phyloP scores from a whole-genome alignment of 331 rosid genomes.

The Quercus lobata region DNA sequence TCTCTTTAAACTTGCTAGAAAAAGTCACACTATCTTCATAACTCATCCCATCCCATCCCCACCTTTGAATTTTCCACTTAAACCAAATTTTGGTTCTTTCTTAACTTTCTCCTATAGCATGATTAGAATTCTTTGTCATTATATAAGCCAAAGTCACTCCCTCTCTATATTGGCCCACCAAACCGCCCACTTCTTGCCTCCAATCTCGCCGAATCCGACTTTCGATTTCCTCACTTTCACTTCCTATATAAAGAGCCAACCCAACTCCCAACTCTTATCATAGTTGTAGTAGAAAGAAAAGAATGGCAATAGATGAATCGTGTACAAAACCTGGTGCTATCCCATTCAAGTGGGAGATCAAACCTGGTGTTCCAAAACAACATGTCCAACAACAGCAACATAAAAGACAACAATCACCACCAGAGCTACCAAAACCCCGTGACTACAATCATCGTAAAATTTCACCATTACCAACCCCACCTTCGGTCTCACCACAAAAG shows the following conservation, averaged over 20 bases:
- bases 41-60: no score
- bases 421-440: neutral
- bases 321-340: slow-evolving; percentile 70
- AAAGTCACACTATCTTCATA: no score
- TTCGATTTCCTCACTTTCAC: neutral
- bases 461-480: no score
- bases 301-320: slow-evolving; percentile 52
- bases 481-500: slow-evolving; percentile 8
- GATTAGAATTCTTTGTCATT: neutral
- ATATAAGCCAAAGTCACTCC: slow-evolving; percentile 8
- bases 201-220: slow-evolving; percentile 53
- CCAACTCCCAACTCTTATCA: no score
- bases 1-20: no score
- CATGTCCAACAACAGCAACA: slow-evolving; percentile 16
- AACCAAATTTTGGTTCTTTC: neutral
- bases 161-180: slow-evolving; percentile 5
- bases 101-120: neutral
- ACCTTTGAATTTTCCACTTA: neutral
- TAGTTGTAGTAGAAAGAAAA: neutral
- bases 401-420: neutral
- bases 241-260: neutral
- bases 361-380: slow-evolving; percentile 77
- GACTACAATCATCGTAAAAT: neutral
- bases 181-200: slow-evolving; percentile 56
- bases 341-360: slow-evolving; percentile 95